Evolutionary conservation across 2,329 filamentous ascomycete species (phyloP).

Genomic region (Exophiala aquamarina): DNA sequence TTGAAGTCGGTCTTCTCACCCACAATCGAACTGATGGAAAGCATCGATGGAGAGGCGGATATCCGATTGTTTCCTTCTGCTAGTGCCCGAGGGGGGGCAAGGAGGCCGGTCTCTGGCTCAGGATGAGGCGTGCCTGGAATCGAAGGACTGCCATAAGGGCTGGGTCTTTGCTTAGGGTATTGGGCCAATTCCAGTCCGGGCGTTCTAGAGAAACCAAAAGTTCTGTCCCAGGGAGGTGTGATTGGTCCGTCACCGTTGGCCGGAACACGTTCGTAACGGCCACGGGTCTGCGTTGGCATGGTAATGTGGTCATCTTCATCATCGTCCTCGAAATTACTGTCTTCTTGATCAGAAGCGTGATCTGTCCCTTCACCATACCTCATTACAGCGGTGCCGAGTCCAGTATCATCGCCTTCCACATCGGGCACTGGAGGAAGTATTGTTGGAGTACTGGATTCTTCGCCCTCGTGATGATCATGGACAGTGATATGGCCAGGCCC

Average conservation of each 20-base stretch:
- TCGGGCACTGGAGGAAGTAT: slow-evolving; percentile 21
- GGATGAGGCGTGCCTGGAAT: slow-evolving; percentile 33
- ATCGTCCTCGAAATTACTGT: slow-evolving; percentile 15
- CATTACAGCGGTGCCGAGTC: slow-evolving; percentile 29
- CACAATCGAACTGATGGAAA: slow-evolving; percentile 59
- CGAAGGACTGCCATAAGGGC: slow-evolving; percentile 26
- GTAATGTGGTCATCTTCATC: slow-evolving; percentile 18
- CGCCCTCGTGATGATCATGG: slow-evolving; percentile 32
- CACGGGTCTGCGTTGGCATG: slow-evolving; percentile 13
- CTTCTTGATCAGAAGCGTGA: slow-evolving; percentile 28
- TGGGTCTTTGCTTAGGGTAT: slow-evolving; percentile 1
- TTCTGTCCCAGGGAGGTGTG: slow-evolving; percentile 18
- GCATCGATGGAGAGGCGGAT: slow-evolving; percentile 38
- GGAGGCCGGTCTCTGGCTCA: slow-evolving; percentile 32
- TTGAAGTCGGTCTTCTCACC: slow-evolving; percentile 63
- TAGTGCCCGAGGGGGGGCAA: slow-evolving; percentile 19
- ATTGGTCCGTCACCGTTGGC: slow-evolving; percentile 18
- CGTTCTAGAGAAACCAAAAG: slow-evolving; percentile 26
- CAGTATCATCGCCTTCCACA: slow-evolving; percentile 33
- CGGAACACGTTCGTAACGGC: slow-evolving; percentile 14
- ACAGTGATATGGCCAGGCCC: slow-evolving; percentile 38
- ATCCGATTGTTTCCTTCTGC: slow-evolving; percentile 12
- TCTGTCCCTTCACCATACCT: slow-evolving; percentile 39
- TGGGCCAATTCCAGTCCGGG: slow-evolving; percentile 10
- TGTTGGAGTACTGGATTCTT: slow-evolving; percentile 20